Evolutionary conservation across 176 grass and related monocot species (phyloP), one percentile per base, ranked within the genome.

Genomic region (Paspalum vaginatum): DNA sequence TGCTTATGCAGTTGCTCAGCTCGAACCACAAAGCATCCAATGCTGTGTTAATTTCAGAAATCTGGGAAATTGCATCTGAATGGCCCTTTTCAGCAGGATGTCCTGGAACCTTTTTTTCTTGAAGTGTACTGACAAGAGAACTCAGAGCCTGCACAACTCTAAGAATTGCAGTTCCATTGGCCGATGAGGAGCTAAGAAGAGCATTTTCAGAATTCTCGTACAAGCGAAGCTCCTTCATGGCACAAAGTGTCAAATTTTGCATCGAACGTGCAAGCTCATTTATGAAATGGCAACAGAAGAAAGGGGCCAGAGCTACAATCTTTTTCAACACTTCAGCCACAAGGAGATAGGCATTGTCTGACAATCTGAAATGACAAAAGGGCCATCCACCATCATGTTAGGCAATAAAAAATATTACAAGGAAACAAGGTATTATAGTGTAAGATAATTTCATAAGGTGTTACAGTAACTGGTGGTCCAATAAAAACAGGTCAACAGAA

Each of bases 91-190:
- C 91, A 64, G 68, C 55, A 20, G 81, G 74, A 53, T 72, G 61
- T 48, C 76, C 75, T 14, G 80, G 77, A 72, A 90, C 91, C 85
- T 90, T 93, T 77, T 78, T 99, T 45, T 96, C 93, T 80, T 99
- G 90, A 62, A 99, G 75, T 65, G 83, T 85, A 48, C 76, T 85
- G 61, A 99, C 97, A 75, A 99, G 88, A 87, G 97, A 91, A 78
- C 97, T 99, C 90, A 99, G 76, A 77, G 97, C 86, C 82, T 99
- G 97, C 45, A 99, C 70, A 79, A 99, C 97, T 85, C 97, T 84
- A 58, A 99, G 91, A 75, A 99, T 78, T 40, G 97, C 97, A 79
- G 93, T 99, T 44, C 97, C 97, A 82, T 99, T 99, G 26, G 88
- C 88, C 1, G 96, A 95, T 32, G 97, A 99, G 72, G 97, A 85